phyloP scores from a whole-genome alignment of 192 early-diverging fungal species.

The Coemansia sp. region DNA sequence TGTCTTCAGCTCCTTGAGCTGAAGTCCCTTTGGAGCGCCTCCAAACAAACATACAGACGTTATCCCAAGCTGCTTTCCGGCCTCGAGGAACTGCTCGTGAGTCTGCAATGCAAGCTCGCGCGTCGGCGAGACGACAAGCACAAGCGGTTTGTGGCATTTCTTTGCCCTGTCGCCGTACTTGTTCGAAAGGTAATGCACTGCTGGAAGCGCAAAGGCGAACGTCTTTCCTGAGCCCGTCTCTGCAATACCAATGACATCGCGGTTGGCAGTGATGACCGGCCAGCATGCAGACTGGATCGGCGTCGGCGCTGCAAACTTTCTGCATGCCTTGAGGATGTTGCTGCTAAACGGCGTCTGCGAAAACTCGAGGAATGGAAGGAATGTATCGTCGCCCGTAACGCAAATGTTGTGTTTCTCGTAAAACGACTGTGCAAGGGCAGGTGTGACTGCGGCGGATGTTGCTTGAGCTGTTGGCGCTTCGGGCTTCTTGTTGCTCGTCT shows the following conservation, averaged over 20 bases:
- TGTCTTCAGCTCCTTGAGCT: conserved; percentile 62
- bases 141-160: conserved; percentile 70
- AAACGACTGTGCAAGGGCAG: conserved; percentile 51
- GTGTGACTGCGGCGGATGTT: conserved; percentile 22
- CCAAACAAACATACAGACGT: conserved; percentile 85
- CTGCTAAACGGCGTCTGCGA: conserved; percentile 69
- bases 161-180: conserved; percentile 67
- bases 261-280: conserved; percentile 80
- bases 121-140: conserved; percentile 91
- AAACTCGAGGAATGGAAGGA: conserved; percentile 76
- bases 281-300: conserved; percentile 94
- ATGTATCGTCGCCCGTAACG: conserved; percentile 59
- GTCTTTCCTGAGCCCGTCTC: conserved; percentile 98
- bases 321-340: conserved; percentile 65
- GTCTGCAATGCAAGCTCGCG: conserved; percentile 96
- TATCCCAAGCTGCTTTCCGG: conserved; percentile 67
- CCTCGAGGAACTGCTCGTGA: conserved; percentile 80
- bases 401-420: conserved; percentile 66
- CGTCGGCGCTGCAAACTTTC: conserved; percentile 81
- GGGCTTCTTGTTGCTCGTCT: conserved; percentile 11
- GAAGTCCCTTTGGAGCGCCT: conserved; percentile 80
- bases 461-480: not conserved
- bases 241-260: conserved; percentile 94
- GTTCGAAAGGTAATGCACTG: conserved; percentile 75
- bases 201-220: conserved; percentile 91